Base-by-base conservation (phyloP, 2,329 filamentous ascomycete species). In the Whalleya microplaca region DNA sequence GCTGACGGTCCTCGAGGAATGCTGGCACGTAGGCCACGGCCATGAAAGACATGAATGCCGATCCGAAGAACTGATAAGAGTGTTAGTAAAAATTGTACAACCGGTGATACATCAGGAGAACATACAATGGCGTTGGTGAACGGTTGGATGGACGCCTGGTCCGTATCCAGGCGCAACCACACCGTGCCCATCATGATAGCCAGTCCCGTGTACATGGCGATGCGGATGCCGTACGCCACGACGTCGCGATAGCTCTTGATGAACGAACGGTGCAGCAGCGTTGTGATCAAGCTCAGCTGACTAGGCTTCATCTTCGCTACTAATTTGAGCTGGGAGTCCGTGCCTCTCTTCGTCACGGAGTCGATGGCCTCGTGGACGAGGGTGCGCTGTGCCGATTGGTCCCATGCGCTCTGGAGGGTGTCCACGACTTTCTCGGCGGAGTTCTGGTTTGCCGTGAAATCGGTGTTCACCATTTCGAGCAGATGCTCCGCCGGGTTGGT, bases 151-250 rank as follows among this genome's bases (percentile, higher is more conserved):
- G 89, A 88, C 53, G 81, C 77, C 69, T 96, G 91, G 0, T 80
- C 76, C 0, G 87, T 80, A 3, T 81, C 75, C 2, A 96, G 79
- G 5, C 91, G 85, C 14, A 96, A 76, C 87, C 90, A 96, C 12
- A 96, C 89, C 0, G 92, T 96, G 4, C 92, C 91, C 88, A 94
- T 92, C 84, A 95, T 88, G 64, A 95, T 84, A 1, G 91, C 91
- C 16, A 96, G 79, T 0, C 85, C 85, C 58, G 88, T 79, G 72
- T 96, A 95, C 91, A 63, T 96, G 41, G 83, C 87, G 42, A 95
- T 80, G 2, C 92, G 85, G 64, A 95, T 91, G 0, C 89, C 90
- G 67, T 96, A 96, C 0, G 88, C 91, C 49, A 96, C 85, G 6
- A 96, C 81, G 69, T 96, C 92, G 21, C 92, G 86, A 72, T 93